Evolutionary conservation across 345 rosid species (phyloP), one percentile per base, ranked within the genome.

Genomic region (Gossypium thurberi): DNA sequence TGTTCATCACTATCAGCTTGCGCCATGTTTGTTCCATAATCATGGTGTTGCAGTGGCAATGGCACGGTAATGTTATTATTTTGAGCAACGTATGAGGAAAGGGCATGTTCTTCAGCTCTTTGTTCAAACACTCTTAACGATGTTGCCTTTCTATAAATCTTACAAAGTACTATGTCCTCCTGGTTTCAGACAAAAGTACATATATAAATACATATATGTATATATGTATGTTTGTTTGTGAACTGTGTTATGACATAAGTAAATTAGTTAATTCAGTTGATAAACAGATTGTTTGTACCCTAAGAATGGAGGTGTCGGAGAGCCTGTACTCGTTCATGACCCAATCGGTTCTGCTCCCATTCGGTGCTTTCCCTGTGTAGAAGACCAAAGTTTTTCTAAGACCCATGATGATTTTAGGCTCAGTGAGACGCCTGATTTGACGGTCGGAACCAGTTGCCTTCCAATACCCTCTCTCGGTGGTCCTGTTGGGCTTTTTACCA

Each of bases 261-360:
- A 53, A 53, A 18, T 18, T 8, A 17, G 58, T 55, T 55, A 23
- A 18, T 18, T 7, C 4, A 9, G 52, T 17, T n/a, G 51, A 44
- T 20, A 1, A 46, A 11, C 3, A 44, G 52, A 65, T 12, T 0
- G 43, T 7, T 8, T 17, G 33, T 44, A 66, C 70, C 70, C 11
- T 23, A 6, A 43, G 57, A 37, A n/a, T 28, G 4, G 9, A 17
- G 37, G 33, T 74, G 74, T 69, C 46, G 2, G 75, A 25, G 20
- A 81, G 74, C 20, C 80, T 71, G 60, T 81, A 81, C 62, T 81
- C 84, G 50, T 78, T 81, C 84, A 81, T 81, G 68, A 78, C 77
- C 84, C 84, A 81, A 59, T 81, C 84, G n/a, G 84, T 78, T 67
- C 65, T 81, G 80, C 28, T 2, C 8, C 84, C 84, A 65, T 67